phyloP scores from a whole-genome alignment of 495 filamentous ascomycete genomes.

The Aspergillus indologenus region DNA sequence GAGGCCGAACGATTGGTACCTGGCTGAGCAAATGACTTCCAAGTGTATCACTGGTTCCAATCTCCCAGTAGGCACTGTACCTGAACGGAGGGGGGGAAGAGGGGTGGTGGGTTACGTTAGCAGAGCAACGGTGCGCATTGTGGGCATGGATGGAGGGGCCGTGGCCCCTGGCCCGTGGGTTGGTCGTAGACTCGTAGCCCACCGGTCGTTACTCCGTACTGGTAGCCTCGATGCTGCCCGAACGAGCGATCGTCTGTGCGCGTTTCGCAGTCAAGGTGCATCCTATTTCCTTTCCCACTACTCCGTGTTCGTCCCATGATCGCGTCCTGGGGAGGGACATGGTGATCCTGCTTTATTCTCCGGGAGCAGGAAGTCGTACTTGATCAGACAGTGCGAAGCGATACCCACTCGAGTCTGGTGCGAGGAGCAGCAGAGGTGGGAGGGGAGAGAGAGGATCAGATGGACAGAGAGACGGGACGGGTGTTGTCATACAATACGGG shows the following conservation, averaged over 20 bases:
- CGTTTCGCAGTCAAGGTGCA: slow-evolving; percentile 14
- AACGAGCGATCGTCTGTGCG: slow-evolving; percentile 25
- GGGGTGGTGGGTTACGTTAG: neutral
- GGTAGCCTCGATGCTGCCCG: slow-evolving; percentile 17
- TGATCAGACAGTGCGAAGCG: slow-evolving; percentile 4
- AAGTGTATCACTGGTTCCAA: slow-evolving; percentile 1
- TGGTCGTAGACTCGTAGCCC: too few relatives aligned
- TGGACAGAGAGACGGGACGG: slow-evolving; percentile 14
- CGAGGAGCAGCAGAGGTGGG: neutral
- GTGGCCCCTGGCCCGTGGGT: too few relatives aligned
- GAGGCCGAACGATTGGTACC: slow-evolving; percentile 15
- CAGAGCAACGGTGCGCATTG: too few relatives aligned
- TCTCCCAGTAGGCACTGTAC: slow-evolving; percentile 1
- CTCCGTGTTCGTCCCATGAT: slow-evolving; percentile 24
- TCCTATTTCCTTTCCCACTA: neutral
- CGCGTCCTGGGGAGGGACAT: slow-evolving; percentile 15
- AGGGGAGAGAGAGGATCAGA: too few relatives aligned
- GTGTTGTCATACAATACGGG: slow-evolving; percentile 19
- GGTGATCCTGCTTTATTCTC: neutral
- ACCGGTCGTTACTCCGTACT: neutral
- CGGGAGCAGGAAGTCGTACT: slow-evolving; percentile 17
- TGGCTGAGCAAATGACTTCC: neutral
- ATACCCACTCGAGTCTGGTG: slow-evolving; percentile 2
- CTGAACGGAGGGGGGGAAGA: neutral
- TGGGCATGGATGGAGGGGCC: too few relatives aligned